phyloP scores from a whole-genome alignment of 2,329 filamentous ascomycete species.

The Cercospora citrullina region DNA sequence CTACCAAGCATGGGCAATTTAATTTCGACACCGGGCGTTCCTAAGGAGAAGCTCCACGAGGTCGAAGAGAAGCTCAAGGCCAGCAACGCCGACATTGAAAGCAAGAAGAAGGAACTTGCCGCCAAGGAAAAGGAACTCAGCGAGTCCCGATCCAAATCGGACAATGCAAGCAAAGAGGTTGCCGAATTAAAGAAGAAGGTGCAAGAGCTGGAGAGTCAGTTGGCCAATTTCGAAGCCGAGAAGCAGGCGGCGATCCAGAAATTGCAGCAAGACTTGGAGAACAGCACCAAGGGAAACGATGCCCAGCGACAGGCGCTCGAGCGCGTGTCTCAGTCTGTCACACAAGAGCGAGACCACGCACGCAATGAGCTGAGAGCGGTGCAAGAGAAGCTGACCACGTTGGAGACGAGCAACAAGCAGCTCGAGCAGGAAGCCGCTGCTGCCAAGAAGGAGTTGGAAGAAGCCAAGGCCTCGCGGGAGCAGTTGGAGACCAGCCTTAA shows the following conservation, averaged over 20 bases:
- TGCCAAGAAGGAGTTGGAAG: conserved; percentile 20
- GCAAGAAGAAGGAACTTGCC: conserved; percentile 19
- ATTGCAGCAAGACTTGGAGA: conserved; percentile 19
- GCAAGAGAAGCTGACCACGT: conserved; percentile 17
- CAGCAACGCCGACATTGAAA: conserved; percentile 19
- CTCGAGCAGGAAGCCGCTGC: conserved; percentile 19
- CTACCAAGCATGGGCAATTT: conserved; percentile 26
- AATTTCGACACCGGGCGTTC: conserved; percentile 20
- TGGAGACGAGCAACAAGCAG: conserved; percentile 17
- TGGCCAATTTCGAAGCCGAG: conserved; percentile 18
- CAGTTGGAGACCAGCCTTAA: conserved; percentile 19
- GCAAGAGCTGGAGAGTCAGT: conserved; percentile 19
- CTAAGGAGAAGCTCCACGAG: conserved; percentile 27
- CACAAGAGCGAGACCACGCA: conserved; percentile 29
- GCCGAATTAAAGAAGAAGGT: conserved; percentile 20
- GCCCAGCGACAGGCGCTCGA: conserved; percentile 20
- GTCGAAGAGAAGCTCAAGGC: conserved; percentile 27
- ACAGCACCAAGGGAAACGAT: conserved; percentile 19
- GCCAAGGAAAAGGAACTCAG: conserved; percentile 19
- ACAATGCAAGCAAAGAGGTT: conserved; percentile 15
- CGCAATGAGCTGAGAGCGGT: conserved; percentile 24
- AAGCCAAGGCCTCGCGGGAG: conserved; percentile 16
- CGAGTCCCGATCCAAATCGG: conserved; percentile 18
- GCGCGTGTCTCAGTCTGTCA: conserved; percentile 26
- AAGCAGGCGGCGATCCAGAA: conserved; percentile 16